Evolutionary conservation across 805 yeast genomes (phyloP), one percentile per base, ranked within the genome.

Genomic region (Candida insectalens): DNA sequence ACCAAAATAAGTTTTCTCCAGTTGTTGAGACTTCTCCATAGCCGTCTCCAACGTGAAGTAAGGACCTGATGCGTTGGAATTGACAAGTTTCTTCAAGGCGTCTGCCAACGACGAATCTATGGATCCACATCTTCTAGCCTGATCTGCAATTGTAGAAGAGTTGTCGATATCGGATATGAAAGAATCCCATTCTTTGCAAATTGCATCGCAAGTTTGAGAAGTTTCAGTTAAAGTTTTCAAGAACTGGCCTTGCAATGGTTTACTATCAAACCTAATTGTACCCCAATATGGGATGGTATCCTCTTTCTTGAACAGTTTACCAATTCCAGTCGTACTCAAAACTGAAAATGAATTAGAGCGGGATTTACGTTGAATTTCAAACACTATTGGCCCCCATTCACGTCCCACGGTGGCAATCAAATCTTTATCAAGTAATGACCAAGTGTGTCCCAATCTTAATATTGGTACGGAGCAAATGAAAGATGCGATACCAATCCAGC

Each of bases 301-400:
- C 32, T 74, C 76, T 47, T 83, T 83, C 0, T 89, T 71, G 46
- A 81, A 85, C 1, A 71, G 62, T 36, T 71, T 70, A 25, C 95
- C 95, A 43, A 89, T 66, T 8, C 94, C 92, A 46, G 89, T 83
- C 3, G 96, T 85, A 7, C 94, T 88, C 63, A 84, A 69, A 19
- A 87, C 75, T 59, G 79, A 82, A 42, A 71, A 67, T 54, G 14
- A 19, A 5, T 32, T 78, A 8, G 30, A 29, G 22, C 32, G 34
- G 3, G 37, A 16, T 32, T 38, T 39, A n/a, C 30, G 67, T 49
- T 92, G 70, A 23, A 89, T 64, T 50, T 88, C 96, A 58, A 83
- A 84, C 6, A 84, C 78, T 17, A 89, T 94, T 2, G 94, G 95
- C 0, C 92, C 83, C 96, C 96, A 89, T 45, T 83, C 94, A 33